Percentiles rank a stretch among this genome's conserved stretches.
Conservation (phyloP, 176 grass and related monocot species). For the Luzula sylvatica region DNA sequence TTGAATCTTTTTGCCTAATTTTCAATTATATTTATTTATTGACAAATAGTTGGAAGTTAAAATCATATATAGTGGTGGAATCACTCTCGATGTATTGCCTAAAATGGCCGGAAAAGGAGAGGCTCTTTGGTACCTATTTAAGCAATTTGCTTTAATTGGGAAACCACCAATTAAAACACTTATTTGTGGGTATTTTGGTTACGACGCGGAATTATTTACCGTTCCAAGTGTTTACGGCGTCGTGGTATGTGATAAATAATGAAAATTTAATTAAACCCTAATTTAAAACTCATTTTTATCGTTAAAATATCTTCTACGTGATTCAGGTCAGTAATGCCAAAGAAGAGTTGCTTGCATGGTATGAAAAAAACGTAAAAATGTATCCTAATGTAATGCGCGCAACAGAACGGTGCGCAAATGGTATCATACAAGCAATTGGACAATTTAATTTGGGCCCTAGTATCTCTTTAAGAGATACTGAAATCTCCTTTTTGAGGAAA, state of each 20-base stretch:
- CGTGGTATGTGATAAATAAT: slow-evolving; percentile 86
- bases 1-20: neutral
- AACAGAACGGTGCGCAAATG: slow-evolving; percentile 59
- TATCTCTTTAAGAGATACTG: slow-evolving; percentile 51
- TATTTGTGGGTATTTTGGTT: slow-evolving; percentile 84
- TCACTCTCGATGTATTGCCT: slow-evolving; percentile 72
- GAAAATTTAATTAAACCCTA: neutral
- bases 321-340: slow-evolving; percentile 83
- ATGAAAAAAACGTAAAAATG: slow-evolving; percentile 48
- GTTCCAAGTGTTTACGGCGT: slow-evolving; percentile 63
- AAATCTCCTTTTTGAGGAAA: slow-evolving; percentile 39
- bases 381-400: slow-evolving; percentile 59
- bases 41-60: slow-evolving; percentile 67
- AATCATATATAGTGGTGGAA: slow-evolving; percentile 70
- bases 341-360: slow-evolving; percentile 81
- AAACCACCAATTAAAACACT: slow-evolving; percentile 63
- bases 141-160: slow-evolving; percentile 38
- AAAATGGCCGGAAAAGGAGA: slow-evolving; percentile 78
- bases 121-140: slow-evolving; percentile 68
- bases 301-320: slow-evolving; percentile 22
- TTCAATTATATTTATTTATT: neutral
- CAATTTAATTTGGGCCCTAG: slow-evolving; percentile 61
- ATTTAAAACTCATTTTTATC: neutral
- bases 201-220: slow-evolving; percentile 79
- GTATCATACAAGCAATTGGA: slow-evolving; percentile 74